Evolutionary conservation across 352 stramenopile species (phyloP).

Genomic region (Thalassiosira ordinaria): DNA sequence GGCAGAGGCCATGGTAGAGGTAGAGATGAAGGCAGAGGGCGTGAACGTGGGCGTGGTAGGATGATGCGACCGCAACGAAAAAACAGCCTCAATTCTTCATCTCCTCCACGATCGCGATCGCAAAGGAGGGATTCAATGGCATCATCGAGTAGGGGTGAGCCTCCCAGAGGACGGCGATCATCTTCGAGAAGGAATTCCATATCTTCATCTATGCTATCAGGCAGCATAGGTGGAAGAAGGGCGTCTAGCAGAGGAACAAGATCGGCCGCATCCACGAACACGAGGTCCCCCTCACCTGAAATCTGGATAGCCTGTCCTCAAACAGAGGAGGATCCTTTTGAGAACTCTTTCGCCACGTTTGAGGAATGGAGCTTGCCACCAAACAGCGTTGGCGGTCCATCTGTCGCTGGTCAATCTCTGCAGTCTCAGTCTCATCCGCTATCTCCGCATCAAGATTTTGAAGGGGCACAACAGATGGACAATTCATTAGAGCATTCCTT

Average conservation of each 20-base stretch:
- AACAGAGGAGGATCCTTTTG: conserved; percentile 41
- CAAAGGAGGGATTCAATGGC: background rate
- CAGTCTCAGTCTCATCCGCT: too few species aligned
- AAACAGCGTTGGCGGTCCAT: too few species aligned
- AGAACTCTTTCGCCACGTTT: conserved; percentile 39
- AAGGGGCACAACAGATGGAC: too few species aligned
- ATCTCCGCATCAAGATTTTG: too few species aligned
- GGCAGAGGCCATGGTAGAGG: too few species aligned
- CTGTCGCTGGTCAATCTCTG: too few species aligned
- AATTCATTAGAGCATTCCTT: too few species aligned
- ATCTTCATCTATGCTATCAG: background rate
- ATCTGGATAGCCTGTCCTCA: conserved; percentile 32
- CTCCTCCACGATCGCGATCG: background rate
- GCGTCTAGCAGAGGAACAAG: background rate
- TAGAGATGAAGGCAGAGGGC: too few species aligned
- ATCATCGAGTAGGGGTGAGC: too few species aligned
- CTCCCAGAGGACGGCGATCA: background rate
- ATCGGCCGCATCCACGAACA: background rate
- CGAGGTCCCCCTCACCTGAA: conserved; percentile 4
- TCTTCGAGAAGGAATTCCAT: background rate
- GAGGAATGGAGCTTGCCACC: conserved; percentile 37
- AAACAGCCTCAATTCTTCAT: background rate
- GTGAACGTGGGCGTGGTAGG: too few species aligned
- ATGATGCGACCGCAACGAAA: too few species aligned
- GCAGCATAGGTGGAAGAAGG: background rate